Evolutionary conservation across 1,139 yeast genomes (phyloP), one percentile per base, ranked within the genome.

Genomic region (Magnusiomyces tetraspermus): DNA sequence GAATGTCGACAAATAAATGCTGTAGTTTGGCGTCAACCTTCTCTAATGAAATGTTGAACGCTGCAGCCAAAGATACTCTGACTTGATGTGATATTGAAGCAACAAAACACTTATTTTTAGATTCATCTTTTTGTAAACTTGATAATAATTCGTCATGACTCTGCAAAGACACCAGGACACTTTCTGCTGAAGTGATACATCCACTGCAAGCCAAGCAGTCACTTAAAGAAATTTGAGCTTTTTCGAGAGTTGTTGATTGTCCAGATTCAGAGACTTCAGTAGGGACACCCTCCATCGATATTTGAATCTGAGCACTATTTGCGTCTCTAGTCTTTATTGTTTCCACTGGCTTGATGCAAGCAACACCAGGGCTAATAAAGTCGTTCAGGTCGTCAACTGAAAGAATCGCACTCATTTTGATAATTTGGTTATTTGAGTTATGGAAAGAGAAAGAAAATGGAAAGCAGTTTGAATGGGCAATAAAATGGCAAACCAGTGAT

Each of bases 141-240:
- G 79, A 76, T 30, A 87, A 60, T 51, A 92, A 75, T 61, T 89
- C 94, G 36, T 78, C 79, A 62, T 90, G 95, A 38, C 95, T 86
- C 67, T 92, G 98, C 60, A 88, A 83, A 2, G 96, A 88, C 44
- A 92, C 86, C 51, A 92, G 71, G 22, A 92, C 90, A 60, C 90
- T 96, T 65, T 92, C 99, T 15, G 97, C 95, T 11, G 96, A 86
- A 0, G 98, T 92, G 56, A 92, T 89, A 67, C 99, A 92, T 1
- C 99, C 99, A 2, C 95, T 83, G 64, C 99, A 92, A 0, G 98
- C 98, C 51, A 92, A 73, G 68, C 99, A 92, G 71, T 92, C 99
- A 10, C 90, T 82, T 46, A 92, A 70, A 1, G 95, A 85, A 51
- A 92, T 92, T 61, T 86, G 92, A 0, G 97, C 98, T 48, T 90